Percentiles rank a stretch among this genome's conserved stretches.
Conservation (phyloP, 1,284 basidiomycete species). For the Mycosarcoma mackinlayi region DNA sequence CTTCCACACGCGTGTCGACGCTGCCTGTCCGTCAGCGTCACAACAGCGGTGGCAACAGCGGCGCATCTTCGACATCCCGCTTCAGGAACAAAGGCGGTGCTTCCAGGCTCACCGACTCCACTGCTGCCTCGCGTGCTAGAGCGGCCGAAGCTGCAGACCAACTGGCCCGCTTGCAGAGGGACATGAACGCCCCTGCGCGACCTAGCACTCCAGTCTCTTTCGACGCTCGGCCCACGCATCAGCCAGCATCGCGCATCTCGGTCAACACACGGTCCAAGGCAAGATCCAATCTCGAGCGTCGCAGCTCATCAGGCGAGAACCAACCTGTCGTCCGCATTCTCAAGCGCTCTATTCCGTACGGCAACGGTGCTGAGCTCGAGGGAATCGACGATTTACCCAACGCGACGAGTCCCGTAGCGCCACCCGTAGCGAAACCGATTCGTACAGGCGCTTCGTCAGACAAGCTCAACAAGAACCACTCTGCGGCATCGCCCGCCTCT, state of each 20-base stretch:
- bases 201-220: conserved; percentile 44
- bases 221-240: conserved; percentile 6
- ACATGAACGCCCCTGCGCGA: conserved; percentile 32
- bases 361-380: conserved; percentile 93
- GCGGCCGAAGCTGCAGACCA: conserved; percentile 49
- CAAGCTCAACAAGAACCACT: conserved; percentile 72
- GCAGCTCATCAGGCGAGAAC: conserved; percentile 15
- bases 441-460: conserved; percentile 10
- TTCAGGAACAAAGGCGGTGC: conserved; percentile 13
- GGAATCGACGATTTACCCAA: conserved; percentile 88
- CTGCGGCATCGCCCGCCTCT: not conserved
- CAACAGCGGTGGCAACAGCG: conserved; percentile 30
- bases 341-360: conserved; percentile 82
- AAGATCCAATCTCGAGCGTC: conserved; percentile 17
- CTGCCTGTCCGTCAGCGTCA: conserved; percentile 25
- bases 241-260: conserved; percentile 30
- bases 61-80: conserved; percentile 11
- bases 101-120: conserved; percentile 48
- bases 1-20: not conserved
- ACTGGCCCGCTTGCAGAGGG: conserved; percentile 25
- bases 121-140: conserved; percentile 50
- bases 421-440: conserved; percentile 10
- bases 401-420: conserved; percentile 69
- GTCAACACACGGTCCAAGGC: conserved; percentile 26
- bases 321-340: conserved; percentile 74